Evolutionary conservation across 1,139 yeast species (phyloP), one percentile per base, ranked within the genome.

Genomic region (Candida sp.): DNA sequence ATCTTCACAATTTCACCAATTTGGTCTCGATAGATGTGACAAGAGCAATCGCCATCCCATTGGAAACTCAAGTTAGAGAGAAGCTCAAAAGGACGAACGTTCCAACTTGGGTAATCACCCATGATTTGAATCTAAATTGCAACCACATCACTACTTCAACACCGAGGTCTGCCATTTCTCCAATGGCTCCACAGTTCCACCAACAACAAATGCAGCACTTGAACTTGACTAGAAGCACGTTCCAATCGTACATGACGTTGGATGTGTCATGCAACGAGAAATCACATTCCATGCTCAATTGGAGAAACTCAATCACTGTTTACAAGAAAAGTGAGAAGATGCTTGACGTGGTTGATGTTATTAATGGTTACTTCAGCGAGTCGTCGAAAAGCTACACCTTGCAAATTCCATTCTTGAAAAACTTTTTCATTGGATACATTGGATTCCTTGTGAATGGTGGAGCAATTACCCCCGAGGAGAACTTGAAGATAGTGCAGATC

Each of bases 351-450:
- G 60, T 61, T 37, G 80, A 75, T 42, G 51, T 63, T 30, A 59
- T 75, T n/a, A 75, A 73, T 57, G 81, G 79, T 0, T 75, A 69
- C 51, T 53, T 50, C 11, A 58, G 62, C 33, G 54, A 54, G 2
- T 52, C 55, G 1, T 49, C 52, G 22, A 54, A 60, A 8, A 54
- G 56, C 11, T 70, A 63, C 50, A 69, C 68, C 11, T 60, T 76
- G n/a, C 68, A 69, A 41, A 58, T 73, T 7, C 81, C 82, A 5
- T 74, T 77, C 50, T 59, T 75, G 58, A 72, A 67, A 54, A 64
- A 62, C 30, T 77, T 77, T 55, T 74, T 78, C 69, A 61, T 71
- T 2, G 81, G 82, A 0, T 73, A 68, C 55, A 58, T 77, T 34
- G 65, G 74, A 17, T 74, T 64, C 51, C 61, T 75, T 48, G 56